Conservation (phyloP, 2,329 filamentous ascomycete species). For the Paradendryphiella salina region DNA sequence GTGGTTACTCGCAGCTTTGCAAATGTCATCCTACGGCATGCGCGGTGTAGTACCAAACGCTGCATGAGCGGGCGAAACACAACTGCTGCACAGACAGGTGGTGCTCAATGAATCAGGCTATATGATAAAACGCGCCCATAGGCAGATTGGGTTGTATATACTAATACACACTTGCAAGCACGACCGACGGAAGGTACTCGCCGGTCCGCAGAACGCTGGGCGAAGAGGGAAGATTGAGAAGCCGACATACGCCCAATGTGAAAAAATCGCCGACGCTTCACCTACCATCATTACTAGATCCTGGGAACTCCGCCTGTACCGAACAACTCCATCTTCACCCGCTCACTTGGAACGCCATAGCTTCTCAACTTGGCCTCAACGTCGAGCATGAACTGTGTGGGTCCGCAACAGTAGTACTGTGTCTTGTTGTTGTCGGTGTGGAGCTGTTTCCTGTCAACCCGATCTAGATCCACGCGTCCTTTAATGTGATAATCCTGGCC, state of each 20-base stretch:
- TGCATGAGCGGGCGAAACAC: constrained; percentile 3
- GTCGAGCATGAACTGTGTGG: constrained; percentile 69
- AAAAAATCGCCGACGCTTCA: neutral
- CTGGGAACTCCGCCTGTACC: constrained; percentile 45
- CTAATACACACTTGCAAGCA: neutral
- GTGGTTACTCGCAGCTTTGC: constrained; percentile 11
- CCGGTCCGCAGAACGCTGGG: neutral
- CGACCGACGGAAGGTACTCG: neutral
- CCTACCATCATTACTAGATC: constrained; percentile 18
- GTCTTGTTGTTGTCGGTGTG: constrained; percentile 58
- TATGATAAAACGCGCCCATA: constrained; percentile 2
- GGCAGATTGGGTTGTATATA: constrained; percentile 1
- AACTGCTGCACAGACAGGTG: constrained; percentile 9
- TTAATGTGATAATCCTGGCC: constrained; percentile 63
- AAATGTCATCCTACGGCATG: constrained; percentile 17
- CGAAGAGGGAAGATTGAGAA: neutral
- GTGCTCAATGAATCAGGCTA: constrained; percentile 1
- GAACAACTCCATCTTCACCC: constrained; percentile 70
- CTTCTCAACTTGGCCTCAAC: constrained; percentile 57
- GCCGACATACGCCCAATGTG: constrained; percentile 1
- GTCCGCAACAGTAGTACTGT: constrained; percentile 74
- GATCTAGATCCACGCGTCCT: constrained; percentile 62
- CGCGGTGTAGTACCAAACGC: constrained; percentile 5
- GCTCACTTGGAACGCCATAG: constrained; percentile 60
- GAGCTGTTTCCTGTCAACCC: constrained; percentile 60